Evolutionary conservation across 768 basidiomycete genomes (phyloP), one percentile per base, ranked within the genome.

Genomic region (Amanita phalloides): DNA sequence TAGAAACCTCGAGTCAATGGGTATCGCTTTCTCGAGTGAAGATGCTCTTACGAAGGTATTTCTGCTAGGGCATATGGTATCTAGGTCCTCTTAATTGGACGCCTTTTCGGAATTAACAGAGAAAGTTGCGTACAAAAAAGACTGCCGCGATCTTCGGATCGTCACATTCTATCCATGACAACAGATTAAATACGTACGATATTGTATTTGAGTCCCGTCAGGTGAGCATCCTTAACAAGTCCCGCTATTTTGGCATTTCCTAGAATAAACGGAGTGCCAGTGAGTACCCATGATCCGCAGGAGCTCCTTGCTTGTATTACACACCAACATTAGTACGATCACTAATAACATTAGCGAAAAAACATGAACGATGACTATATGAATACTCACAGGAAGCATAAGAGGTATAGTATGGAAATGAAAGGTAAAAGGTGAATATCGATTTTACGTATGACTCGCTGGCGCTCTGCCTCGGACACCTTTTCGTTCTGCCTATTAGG

Each of bases 401-500:
- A 62, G 37, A 76, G 61, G 52, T 74, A 75, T 9, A 76, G 58
- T 35, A 73, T 51, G 4, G 71, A 72, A 35, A 75, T 66, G 45
- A 75, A 64, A 6, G 74, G 72, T 45, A 76, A 56, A 21, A 76
- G 56, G 54, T 75, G 71, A 54, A 62, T 59, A 55, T 76, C 74
- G 28, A 76, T 55, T 57, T 75, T 76, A 23, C 71, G 64, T 42
- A 75, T 54, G 14, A 68, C 58, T 37, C 59, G 58, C 49, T 59
- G 53, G 48, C 55, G 51, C 48, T 66, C 61, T 23, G 26, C 42
- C 7, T 51, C 50, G 14, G 42, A 30, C n/a, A 17, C 33, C 13
- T 28, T 32, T n/a, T 26, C 44, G 23, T 53, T 25, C 20, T 46
- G n/a, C 11, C 3, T n/a, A 17, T 13, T 25, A 6, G 25, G 8